These are phyloP conservation scores for Rhizopogon salebrosus DNA, from an alignment of 768 basidiomycete species.

Conservation along the genomic window DNA sequence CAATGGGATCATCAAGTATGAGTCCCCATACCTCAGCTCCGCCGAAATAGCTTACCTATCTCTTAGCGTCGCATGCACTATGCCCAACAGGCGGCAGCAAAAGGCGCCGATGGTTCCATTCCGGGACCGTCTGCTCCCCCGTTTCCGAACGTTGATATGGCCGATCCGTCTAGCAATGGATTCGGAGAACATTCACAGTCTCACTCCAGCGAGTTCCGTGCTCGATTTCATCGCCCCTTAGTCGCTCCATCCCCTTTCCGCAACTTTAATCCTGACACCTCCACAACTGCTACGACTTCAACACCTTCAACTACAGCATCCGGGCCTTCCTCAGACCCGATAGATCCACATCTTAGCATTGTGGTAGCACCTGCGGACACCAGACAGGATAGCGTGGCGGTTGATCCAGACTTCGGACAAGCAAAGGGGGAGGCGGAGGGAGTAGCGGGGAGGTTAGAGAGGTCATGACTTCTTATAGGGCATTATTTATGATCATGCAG, in stretches of 20 bases:
- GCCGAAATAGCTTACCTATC: neutral
- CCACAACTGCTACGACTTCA: constrained; percentile 26
- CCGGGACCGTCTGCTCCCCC: constrained; percentile 22
- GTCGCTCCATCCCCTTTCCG: constrained; percentile 57
- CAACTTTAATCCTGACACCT: constrained; percentile 24
- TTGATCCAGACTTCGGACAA: constrained; percentile 20
- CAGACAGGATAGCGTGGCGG: constrained; percentile 15
- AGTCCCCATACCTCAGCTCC: constrained; percentile 7
- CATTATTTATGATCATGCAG: neutral
- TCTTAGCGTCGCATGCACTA: constrained; percentile 44
- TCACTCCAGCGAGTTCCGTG: constrained; percentile 52
- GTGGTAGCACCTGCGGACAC: constrained; percentile 22
- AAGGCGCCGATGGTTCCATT: constrained; percentile 23
- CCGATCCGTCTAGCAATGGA: constrained; percentile 23
- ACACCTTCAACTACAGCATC: constrained; percentile 30
- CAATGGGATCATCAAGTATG: constrained; percentile 79
- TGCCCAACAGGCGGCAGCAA: constrained; percentile 31
- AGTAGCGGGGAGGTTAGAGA: constrained; percentile 16
- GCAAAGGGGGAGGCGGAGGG: constrained; percentile 18
- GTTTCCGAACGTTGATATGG: constrained; percentile 27
- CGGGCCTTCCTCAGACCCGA: constrained; percentile 27
- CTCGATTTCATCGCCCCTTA: constrained; percentile 59
- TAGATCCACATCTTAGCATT: constrained; percentile 26
- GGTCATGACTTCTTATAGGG: constrained; percentile 4
- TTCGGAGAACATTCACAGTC: constrained; percentile 27